These are phyloP conservation scores for Apium graveolens DNA, from an alignment of 129 eudicot genomes.

Conservation along the genomic window DNA sequence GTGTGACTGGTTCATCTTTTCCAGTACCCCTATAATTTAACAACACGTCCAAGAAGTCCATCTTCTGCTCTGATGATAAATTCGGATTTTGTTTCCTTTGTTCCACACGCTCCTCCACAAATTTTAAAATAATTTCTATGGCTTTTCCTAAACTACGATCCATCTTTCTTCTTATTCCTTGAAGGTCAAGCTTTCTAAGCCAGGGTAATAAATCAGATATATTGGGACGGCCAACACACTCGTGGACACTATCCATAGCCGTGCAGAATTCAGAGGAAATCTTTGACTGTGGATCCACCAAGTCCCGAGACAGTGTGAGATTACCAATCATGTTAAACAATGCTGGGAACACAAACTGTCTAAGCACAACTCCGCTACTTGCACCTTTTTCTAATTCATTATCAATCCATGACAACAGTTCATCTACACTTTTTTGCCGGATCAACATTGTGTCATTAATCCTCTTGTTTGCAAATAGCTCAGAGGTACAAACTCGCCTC, in stretches of 20 bases:
- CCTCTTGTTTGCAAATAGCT: neutral
- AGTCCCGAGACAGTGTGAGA: neutral
- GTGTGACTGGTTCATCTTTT: neutral
- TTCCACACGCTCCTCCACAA: neutral
- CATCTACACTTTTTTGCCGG: neutral
- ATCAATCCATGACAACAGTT: neutral
- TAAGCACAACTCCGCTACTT: neutral
- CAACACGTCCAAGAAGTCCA: constrained; percentile 1
- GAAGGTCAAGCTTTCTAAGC: neutral
- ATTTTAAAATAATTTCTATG: neutral
- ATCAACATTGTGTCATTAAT: neutral
- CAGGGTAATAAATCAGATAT: neutral
- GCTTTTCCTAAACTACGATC: neutral
- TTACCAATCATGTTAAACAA: neutral
- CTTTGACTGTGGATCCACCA: neutral
- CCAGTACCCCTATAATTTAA: neutral
- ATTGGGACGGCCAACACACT: neutral
- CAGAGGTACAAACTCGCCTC: neutral
- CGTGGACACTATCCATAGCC: neutral
- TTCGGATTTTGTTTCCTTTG: neutral
- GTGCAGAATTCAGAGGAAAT: neutral
- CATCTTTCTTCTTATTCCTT: neutral
- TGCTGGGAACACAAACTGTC: neutral
- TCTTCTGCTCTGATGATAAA: neutral
- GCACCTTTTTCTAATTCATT: neutral